These are phyloP conservation scores for Penicillium canariense DNA, from an alignment of 495 filamentous ascomycete species.

Conservation along the genomic window DNA sequence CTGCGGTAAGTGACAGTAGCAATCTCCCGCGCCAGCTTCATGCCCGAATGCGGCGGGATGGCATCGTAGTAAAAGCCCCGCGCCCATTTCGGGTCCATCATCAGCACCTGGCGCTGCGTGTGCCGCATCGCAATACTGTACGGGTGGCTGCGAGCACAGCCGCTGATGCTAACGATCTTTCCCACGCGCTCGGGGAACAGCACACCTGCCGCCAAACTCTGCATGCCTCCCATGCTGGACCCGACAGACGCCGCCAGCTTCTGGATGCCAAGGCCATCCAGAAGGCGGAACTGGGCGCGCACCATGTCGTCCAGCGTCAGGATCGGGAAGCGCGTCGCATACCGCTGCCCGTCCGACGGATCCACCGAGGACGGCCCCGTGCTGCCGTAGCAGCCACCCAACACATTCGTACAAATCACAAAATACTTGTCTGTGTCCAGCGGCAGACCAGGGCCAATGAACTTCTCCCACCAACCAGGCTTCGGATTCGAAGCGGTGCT, in stretches of 20 bases:
- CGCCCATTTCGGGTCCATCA: conserved; percentile 98
- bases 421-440: conserved; percentile 90
- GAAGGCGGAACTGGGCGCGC: conserved; percentile 84
- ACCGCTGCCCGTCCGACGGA: conserved; percentile 81
- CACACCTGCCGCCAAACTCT: conserved; percentile 87
- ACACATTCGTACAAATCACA: conserved; percentile 93
- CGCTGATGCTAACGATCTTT: conserved; percentile 84
- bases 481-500: conserved; percentile 82
- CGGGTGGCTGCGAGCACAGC: conserved; percentile 91
- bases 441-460: conserved; percentile 85
- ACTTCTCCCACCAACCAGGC: conserved; percentile 98
- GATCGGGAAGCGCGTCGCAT: conserved; percentile 95
- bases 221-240: conserved; percentile 98
- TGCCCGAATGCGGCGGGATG: conserved; percentile 89
- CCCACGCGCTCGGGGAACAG: conserved; percentile 78
- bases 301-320: conserved; percentile 98
- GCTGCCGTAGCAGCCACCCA: conserved; percentile 94
- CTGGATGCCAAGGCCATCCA: conserved; percentile 75
- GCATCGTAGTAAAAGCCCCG: conserved; percentile 93
- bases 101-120: conserved; percentile 93
- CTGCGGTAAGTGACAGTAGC: conserved; percentile 97
- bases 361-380: conserved; percentile 88
- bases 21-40: conserved; percentile 97
- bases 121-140: conserved; percentile 99
- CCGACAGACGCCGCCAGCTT: conserved; percentile 91